These are phyloP conservation scores for Lactarius sp. DNA, from an alignment of 768 basidiomycete genomes.

Conservation along the genomic window DNA sequence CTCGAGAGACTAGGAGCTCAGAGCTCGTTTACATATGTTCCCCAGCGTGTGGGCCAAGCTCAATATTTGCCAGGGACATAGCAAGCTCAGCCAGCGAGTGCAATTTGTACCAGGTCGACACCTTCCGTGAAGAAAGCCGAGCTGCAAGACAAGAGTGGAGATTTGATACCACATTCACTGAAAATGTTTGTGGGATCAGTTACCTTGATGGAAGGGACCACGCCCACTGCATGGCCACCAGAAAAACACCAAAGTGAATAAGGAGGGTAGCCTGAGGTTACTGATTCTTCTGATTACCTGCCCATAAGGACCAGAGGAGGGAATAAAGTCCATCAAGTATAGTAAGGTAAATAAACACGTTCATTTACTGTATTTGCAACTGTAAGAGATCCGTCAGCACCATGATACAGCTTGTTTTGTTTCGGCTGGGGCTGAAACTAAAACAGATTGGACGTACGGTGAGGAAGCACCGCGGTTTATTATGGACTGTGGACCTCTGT, in stretches of 20 bases:
- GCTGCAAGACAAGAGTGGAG: background rate
- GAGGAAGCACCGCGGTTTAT: background rate
- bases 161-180: background rate
- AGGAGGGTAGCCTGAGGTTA: no score
- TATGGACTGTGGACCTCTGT: no score
- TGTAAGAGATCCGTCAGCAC: no score
- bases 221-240: background rate
- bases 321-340: no score
- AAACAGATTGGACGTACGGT: background rate
- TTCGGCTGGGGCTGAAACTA: no score
- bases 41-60: constrained; percentile 3
- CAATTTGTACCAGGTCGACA: background rate
- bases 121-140: background rate
- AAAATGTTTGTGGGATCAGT: background rate
- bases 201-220: background rate
- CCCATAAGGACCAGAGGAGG: no score
- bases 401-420: no score
- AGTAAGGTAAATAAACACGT: no score
- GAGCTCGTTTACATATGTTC: background rate
- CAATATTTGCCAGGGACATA: constrained; percentile 6
- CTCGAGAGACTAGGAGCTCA: background rate
- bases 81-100: background rate
- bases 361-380: no score
- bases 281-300: no score
- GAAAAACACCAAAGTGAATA: no score